phyloP scores from a whole-genome alignment of 164 flowering plant genomes.

The Tetrastigma voinierianum region DNA sequence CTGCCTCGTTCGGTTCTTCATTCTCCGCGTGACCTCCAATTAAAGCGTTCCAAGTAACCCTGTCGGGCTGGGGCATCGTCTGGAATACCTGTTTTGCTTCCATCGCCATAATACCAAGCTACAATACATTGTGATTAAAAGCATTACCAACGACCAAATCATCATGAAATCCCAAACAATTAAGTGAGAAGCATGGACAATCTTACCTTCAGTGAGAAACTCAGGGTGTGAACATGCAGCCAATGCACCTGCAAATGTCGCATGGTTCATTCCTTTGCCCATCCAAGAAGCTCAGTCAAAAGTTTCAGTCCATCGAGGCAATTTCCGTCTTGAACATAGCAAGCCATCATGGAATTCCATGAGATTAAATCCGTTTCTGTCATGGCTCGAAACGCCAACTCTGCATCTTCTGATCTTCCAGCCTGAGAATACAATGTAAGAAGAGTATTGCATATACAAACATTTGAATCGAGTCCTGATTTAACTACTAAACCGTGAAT shows the following conservation, averaged over 20 bases:
- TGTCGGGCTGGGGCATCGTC: conserved; percentile 45
- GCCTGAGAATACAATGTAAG: conserved; percentile 65
- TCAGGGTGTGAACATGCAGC: conserved; percentile 63
- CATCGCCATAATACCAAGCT: conserved; percentile 43
- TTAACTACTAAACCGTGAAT: conserved; percentile 58
- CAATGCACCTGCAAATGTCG: conserved; percentile 66
- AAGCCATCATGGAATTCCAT: conserved; percentile 74
- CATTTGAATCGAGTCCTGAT: conserved; percentile 45
- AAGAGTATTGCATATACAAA: conserved; percentile 62
- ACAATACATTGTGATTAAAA: conserved; percentile 69
- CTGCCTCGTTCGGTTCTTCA: conserved; percentile 48
- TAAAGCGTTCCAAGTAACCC: conserved; percentile 77
- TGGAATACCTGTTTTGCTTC: conserved; percentile 51
- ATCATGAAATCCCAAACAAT: conserved; percentile 46
- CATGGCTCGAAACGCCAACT: conserved; percentile 48
- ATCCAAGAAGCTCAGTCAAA: conserved; percentile 36
- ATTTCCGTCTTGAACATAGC: conserved; percentile 50
- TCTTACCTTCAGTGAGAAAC: conserved; percentile 41
- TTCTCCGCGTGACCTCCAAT: conserved; percentile 69
- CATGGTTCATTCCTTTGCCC: conserved; percentile 32
- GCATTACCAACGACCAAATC: conserved; percentile 73
- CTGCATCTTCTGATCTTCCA: conserved; percentile 48
- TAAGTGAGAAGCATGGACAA: conserved; percentile 57
- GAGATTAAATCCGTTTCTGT: conserved; percentile 65
- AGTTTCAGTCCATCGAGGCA: conserved; percentile 38